Conservation (phyloP, 495 filamentous ascomycete species). For the Podospora sp. region DNA sequence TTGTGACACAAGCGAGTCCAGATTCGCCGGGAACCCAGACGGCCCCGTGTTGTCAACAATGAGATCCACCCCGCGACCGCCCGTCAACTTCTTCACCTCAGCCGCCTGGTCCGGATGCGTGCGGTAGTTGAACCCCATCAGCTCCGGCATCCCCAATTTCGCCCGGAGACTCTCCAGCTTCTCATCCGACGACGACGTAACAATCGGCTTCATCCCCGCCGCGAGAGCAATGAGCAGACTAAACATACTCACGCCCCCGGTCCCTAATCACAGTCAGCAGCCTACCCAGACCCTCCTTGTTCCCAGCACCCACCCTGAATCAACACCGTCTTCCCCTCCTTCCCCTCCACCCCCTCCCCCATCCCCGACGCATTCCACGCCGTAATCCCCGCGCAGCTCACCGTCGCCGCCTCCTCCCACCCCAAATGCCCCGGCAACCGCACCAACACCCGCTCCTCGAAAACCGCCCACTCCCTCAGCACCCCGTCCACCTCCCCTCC, state of each 20-base stretch:
- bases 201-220: slow-evolving; percentile 35
- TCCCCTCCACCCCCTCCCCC: neutral
- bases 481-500: slow-evolving; percentile 35
- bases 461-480: slow-evolving; percentile 36
- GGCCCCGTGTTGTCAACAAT: slow-evolving; percentile 31
- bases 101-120: slow-evolving; percentile 24
- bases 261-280: slow-evolving; percentile 10
- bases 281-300: too few species aligned
- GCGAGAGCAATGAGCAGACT: slow-evolving; percentile 28
- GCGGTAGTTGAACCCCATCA: slow-evolving; percentile 34
- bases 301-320: neutral
- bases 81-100: slow-evolving; percentile 33
- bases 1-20: slow-evolving; percentile 10
- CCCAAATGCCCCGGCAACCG: slow-evolving; percentile 29
- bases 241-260: slow-evolving; percentile 30
- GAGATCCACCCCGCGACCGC: slow-evolving; percentile 38
- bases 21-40: slow-evolving; percentile 22
- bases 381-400: slow-evolving; percentile 21
- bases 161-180: slow-evolving; percentile 23
- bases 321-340: slow-evolving; percentile 5
- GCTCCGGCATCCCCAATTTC: neutral
- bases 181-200: slow-evolving; percentile 45
- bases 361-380: slow-evolving; percentile 20
- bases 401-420: slow-evolving; percentile 9
- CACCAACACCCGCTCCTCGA: slow-evolving; percentile 29